Percentiles rank a stretch among this genome's conserved stretches.
Evolutionary conservation across 768 basidiomycete species (phyloP).

Genomic region (Cytidiella melzeri): DNA sequence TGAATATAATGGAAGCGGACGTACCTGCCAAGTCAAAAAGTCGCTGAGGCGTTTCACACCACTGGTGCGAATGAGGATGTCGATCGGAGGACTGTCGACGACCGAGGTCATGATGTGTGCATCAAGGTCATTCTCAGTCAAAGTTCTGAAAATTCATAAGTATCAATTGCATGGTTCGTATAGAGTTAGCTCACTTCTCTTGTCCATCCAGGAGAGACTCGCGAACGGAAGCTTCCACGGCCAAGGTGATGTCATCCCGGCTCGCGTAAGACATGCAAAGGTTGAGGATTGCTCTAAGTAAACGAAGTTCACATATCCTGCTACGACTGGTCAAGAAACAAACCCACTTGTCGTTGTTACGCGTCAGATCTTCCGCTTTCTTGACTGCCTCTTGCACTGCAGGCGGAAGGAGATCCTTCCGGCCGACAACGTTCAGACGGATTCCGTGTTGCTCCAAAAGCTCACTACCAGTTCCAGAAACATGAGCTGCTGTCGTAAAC

Average conservation of each 20-base stretch:
- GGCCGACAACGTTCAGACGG: conserved; percentile 77
- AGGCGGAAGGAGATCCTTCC: conserved; percentile 68
- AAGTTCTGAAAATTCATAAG: conserved; percentile 26
- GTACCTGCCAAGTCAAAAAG: conserved; percentile 93
- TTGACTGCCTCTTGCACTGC: conserved; percentile 61
- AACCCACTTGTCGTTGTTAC: conserved; percentile 57
- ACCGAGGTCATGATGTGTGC: conserved; percentile 58
- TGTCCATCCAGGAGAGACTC: conserved; percentile 30
- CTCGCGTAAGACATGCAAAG: conserved; percentile 91
- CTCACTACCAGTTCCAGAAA: conserved; percentile 41
- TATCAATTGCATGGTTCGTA: neutral
- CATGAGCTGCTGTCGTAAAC: too few relatives aligned
- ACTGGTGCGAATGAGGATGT: conserved; percentile 87
- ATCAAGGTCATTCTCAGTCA: conserved; percentile 67
- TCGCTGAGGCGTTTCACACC: conserved; percentile 87
- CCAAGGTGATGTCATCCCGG: conserved; percentile 83
- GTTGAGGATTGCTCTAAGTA: conserved; percentile 75
- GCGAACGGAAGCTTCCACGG: conserved; percentile 51
- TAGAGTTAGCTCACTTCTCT: conserved; percentile 3
- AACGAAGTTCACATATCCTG: neutral
- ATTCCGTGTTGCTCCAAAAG: conserved; percentile 80
- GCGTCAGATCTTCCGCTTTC: conserved; percentile 74
- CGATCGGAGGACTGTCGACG: conserved; percentile 71
- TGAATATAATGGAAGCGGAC: conserved; percentile 18
- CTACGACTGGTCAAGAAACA: neutral